These are phyloP conservation scores for Neurospora sp. DNA, from an alignment of 495 filamentous ascomycete genomes.

Conservation along the genomic window DNA sequence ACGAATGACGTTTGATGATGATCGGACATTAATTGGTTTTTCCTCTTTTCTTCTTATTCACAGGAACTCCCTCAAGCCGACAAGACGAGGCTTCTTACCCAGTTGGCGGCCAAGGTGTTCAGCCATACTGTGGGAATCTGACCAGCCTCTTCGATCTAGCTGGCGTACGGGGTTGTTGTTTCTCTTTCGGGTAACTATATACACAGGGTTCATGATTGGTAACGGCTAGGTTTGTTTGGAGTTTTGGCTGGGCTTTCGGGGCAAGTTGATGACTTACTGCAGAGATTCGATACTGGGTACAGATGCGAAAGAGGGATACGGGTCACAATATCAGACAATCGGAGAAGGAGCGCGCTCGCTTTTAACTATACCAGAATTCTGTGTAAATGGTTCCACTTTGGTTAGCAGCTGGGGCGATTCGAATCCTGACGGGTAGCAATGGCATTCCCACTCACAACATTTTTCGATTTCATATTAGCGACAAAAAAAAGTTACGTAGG, in stretches of 20 bases:
- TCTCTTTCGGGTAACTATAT: not conserved
- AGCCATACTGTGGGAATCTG: slow-evolving; percentile 40
- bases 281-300: not conserved
- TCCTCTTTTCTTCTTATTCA: not conserved
- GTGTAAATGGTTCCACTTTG: not conserved
- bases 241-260: not conserved
- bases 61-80: slow-evolving; percentile 69
- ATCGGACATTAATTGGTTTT: not conserved
- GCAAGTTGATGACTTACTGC: not conserved
- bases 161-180: not conserved
- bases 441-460: not conserved
- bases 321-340: not conserved
- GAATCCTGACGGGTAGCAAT: not conserved
- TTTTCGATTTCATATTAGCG: not conserved
- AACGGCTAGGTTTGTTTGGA: not conserved
- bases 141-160: not conserved
- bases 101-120: slow-evolving; percentile 65
- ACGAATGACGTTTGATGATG: not conserved
- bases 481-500: not conserved
- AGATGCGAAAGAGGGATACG: not conserved
- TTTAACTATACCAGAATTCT: not conserved
- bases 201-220: not conserved
- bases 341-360: not conserved
- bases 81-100: slow-evolving; percentile 64
- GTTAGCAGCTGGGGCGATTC: not conserved